A percentile compares a stretch with the other conserved stretches of the same genome.
These are phyloP conservation scores for Fusarium solani-melongenae DNA, from an alignment of 2,329 filamentous ascomycete genomes.

Conservation along the genomic window DNA sequence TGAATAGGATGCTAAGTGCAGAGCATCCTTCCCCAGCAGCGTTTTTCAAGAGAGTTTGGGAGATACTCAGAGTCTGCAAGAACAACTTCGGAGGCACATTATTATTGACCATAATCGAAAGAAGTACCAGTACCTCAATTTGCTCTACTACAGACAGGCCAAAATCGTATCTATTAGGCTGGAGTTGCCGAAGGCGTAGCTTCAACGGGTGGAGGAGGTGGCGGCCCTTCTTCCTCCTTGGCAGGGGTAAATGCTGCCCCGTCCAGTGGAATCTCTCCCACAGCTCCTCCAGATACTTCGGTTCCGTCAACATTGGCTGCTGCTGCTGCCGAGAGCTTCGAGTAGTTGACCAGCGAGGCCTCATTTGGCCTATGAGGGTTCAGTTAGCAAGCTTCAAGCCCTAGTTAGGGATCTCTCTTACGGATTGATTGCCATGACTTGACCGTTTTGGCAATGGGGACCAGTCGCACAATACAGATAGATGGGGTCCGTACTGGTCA, in stretches of 20 bases:
- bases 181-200: slow-evolving; percentile 5
- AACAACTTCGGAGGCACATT: no score
- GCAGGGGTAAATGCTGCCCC: slow-evolving; percentile 36
- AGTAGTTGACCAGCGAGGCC: slow-evolving; percentile 31
- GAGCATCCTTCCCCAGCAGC: no score
- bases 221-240: slow-evolving; percentile 18
- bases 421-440: slow-evolving; percentile 64
- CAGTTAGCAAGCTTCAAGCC: background rate
- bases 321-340: slow-evolving; percentile 29
- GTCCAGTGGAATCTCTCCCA: slow-evolving; percentile 34
- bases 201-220: slow-evolving; percentile 3
- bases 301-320: slow-evolving; percentile 35
- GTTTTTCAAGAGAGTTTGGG: no score
- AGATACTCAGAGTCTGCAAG: no score
- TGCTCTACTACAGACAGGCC: background rate
- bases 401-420: slow-evolving; percentile 28
- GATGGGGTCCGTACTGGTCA: slow-evolving; percentile 57
- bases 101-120: background rate
- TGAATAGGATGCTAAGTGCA: no score
- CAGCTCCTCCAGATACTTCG: slow-evolving; percentile 32
- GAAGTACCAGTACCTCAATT: background rate
- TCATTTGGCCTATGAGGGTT: slow-evolving; percentile 19
- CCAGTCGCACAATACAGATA: slow-evolving; percentile 63
- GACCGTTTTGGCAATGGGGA: slow-evolving; percentile 61
- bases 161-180: background rate